These are phyloP conservation scores for Medicago lupulina DNA, from an alignment of 306 rosid species.

Conservation along the genomic window DNA sequence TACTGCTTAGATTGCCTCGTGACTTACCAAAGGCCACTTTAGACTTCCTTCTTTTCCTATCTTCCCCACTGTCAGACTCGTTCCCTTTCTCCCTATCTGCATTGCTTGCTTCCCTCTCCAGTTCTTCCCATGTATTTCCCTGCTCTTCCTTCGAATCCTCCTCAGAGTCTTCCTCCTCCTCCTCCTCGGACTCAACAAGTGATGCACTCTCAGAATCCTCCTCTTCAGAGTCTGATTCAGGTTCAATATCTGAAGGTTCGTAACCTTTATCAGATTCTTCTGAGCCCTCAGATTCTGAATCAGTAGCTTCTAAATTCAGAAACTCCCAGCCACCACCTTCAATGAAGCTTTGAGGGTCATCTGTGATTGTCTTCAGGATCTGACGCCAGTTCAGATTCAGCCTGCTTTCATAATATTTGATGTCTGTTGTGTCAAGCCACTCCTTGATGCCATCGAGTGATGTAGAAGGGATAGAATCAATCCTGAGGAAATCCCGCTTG, in stretches of 20 bases:
- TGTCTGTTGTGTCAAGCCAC: conserved; percentile 93
- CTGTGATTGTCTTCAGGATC: conserved; percentile 93
- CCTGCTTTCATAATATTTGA: conserved; percentile 95
- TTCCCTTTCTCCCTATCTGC: conserved; percentile 91
- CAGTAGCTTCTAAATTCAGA: conserved; percentile 88
- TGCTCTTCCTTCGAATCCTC: conserved; percentile 55
- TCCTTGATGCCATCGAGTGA: conserved; percentile 94
- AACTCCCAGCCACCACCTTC: conserved; percentile 99
- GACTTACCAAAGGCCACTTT: conserved; percentile 88
- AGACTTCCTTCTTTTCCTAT: conserved; percentile 82
- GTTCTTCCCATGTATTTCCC: conserved; percentile 92
- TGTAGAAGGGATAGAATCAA: conserved; percentile 88
- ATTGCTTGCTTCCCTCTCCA: conserved; percentile 96
- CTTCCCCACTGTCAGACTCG: conserved; percentile 94
- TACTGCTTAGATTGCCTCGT: conserved; percentile 55
- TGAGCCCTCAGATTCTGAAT: conserved; percentile 82
- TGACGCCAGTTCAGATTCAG: conserved; percentile 93
- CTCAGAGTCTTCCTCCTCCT: conserved; percentile 43
- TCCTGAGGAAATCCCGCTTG: conserved; percentile 85
- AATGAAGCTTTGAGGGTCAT: conserved; percentile 89
- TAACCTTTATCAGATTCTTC: conserved; percentile 94
- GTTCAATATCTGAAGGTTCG: conserved; percentile 81
- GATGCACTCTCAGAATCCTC: conserved; percentile 83
- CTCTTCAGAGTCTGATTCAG: conserved; percentile 90
- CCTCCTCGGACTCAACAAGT: conserved; percentile 84